Evolutionary conservation across 23 red algal species (phyloP).

Genomic region (Porphyridium purpureum): DNA sequence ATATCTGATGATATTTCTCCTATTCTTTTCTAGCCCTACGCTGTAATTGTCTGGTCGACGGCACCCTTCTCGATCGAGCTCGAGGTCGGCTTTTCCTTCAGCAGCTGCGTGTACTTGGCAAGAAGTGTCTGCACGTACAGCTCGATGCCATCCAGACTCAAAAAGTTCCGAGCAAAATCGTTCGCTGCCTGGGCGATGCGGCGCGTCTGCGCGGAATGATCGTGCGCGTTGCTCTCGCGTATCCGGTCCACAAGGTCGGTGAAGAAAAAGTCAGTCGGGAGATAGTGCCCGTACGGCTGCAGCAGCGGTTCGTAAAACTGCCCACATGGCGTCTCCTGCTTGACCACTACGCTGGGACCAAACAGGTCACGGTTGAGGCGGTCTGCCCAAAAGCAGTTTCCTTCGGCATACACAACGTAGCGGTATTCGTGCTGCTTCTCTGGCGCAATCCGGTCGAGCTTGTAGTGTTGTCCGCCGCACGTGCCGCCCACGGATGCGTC

Average conservation of each 20-base stretch:
- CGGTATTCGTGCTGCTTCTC: constrained; percentile 49
- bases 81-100: constrained; percentile 19
- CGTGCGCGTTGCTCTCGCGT: too few species aligned
- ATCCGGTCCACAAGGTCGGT: constrained; percentile 35
- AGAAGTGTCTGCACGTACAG: constrained; percentile 68
- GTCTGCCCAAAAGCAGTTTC: constrained; percentile 99
- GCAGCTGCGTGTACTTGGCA: constrained; percentile 51
- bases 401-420: constrained; percentile 93
- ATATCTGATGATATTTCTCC: too few species aligned
- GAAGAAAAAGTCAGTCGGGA: constrained; percentile 90
- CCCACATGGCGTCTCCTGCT: constrained; percentile 94
- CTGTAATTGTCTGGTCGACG: constrained; percentile 41
- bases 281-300: constrained; percentile 64
- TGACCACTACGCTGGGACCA: constrained; percentile 61
- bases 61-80: constrained; percentile 24
- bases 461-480: constrained; percentile 29
- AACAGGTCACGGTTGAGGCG: constrained; percentile 72
- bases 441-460: constrained; percentile 19
- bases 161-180: constrained; percentile 63
- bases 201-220: constrained; percentile 31
- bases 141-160: constrained; percentile 40
- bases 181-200: constrained; percentile 59
- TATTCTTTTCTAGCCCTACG: too few species aligned
- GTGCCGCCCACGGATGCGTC: constrained; percentile 47
- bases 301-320: constrained; percentile 89